Evolutionary conservation across 2,329 filamentous ascomycete species (phyloP).

Genomic region (Nigrospora sphaerica): DNA sequence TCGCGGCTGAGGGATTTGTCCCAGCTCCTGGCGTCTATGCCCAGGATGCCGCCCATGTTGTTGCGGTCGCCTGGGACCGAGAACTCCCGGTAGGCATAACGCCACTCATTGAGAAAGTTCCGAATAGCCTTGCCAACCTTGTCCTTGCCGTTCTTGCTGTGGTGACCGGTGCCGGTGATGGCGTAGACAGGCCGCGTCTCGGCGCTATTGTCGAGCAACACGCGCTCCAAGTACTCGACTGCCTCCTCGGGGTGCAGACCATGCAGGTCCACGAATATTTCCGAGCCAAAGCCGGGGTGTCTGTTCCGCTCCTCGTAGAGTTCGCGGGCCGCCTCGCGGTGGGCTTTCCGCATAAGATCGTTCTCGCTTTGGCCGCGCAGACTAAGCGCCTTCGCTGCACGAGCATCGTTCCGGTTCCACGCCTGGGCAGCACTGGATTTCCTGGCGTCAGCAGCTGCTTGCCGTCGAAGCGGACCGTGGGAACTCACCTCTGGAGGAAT

Average conservation of each 20-base stretch:
- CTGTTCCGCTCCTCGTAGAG: conserved; percentile 93
- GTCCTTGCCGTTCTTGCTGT: conserved; percentile 98
- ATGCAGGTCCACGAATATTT: conserved; percentile 93
- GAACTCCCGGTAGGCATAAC: conserved; percentile 93
- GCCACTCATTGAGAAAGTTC: conserved; percentile 88
- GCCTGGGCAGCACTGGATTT: conserved; percentile 77
- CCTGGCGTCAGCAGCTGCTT: conserved; percentile 6
- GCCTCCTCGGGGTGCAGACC: conserved; percentile 98
- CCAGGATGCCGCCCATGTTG: conserved; percentile 69
- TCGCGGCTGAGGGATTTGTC: conserved; percentile 53
- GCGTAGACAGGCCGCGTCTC: conserved; percentile 78
- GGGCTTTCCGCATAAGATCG: conserved; percentile 92
- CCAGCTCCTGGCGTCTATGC: conserved; percentile 61
- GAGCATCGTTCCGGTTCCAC: conserved; percentile 96
- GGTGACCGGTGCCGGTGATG: conserved; percentile 93
- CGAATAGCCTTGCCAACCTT: conserved; percentile 95
- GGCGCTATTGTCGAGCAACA: conserved; percentile 73
- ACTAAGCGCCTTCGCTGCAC: conserved; percentile 90
- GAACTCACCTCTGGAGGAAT: conserved; percentile 78
- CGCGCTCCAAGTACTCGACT: conserved; percentile 84
- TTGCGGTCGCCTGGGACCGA: conserved; percentile 89
- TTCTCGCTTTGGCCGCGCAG: conserved; percentile 95
- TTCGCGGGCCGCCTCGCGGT: conserved; percentile 85
- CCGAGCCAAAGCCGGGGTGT: conserved; percentile 48
- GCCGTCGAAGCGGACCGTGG: not conserved